Evolutionary conservation across 2,329 filamentous ascomycete species (phyloP).

Genomic region (Calonectria pseudoturangicola): DNA sequence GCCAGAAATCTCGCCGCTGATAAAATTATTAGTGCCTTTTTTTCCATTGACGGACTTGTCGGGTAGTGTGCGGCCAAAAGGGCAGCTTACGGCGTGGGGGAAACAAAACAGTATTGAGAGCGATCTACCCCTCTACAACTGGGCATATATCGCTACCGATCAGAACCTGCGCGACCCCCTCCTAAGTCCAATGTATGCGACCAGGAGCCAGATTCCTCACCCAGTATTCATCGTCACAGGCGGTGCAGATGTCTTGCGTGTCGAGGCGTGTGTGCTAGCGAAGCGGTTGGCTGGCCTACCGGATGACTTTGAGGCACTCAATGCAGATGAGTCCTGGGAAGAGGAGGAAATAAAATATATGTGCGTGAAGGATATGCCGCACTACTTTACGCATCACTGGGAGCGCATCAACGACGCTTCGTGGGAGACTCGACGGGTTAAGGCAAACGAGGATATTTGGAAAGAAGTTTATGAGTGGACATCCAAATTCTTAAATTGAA

Average conservation of each 20-base stretch:
- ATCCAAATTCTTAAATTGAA: conserved; percentile 8
- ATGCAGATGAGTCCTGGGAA: conserved; percentile 7
- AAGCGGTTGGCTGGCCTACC: conserved; percentile 6
- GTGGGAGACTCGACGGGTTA: conserved; percentile 18
- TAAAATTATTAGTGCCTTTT: conserved; percentile 6
- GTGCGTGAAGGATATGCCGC: conserved; percentile 13
- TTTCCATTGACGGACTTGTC: conserved; percentile 3
- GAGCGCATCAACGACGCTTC: conserved; percentile 5
- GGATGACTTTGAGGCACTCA: neutral
- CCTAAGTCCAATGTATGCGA: conserved; percentile 3
- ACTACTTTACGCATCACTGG: conserved; percentile 17
- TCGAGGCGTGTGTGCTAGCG: conserved; percentile 5
- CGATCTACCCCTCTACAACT: conserved; percentile 7
- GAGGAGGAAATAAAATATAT: neutral
- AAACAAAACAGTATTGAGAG: neutral
- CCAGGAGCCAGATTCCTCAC: neutral
- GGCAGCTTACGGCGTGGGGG: conserved; percentile 8
- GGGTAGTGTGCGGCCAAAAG: conserved; percentile 7
- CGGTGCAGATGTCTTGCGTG: neutral
- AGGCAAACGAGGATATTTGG: conserved; percentile 22
- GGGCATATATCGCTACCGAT: conserved; percentile 10
- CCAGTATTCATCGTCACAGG: conserved; percentile 12
- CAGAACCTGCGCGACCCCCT: neutral
- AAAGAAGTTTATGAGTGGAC: conserved; percentile 24
- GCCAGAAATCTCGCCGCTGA: neutral